phyloP scores from a whole-genome alignment of 148 eudicot genomes.

The Limonium bicolor region DNA sequence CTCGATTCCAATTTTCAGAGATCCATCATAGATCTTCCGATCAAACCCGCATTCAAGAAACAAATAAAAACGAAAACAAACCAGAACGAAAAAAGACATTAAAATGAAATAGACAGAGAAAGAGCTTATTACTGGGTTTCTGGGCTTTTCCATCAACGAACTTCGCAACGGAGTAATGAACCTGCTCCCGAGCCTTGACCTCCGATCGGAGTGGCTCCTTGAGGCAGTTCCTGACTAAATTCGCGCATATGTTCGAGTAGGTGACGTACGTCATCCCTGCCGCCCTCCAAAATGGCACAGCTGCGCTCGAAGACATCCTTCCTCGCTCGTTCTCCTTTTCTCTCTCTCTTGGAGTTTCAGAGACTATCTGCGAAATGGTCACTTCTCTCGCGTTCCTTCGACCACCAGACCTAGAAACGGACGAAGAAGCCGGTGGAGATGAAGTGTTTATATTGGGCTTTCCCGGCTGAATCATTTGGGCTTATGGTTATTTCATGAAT shows the following conservation, averaged over 20 bases:
- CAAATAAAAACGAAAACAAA: too few relatives aligned
- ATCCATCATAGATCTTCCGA: too few relatives aligned
- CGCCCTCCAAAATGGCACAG: slow-evolving; percentile 87
- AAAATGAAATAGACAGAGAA: neutral
- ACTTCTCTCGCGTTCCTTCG: too few relatives aligned
- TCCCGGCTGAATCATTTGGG: too few relatives aligned
- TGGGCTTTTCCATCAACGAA: slow-evolving; percentile 63
- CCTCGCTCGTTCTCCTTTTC: slow-evolving; percentile 6
- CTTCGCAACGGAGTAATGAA: slow-evolving; percentile 59
- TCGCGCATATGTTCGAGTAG: slow-evolving; percentile 89
- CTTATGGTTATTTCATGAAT: too few relatives aligned
- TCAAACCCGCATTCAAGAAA: too few relatives aligned
- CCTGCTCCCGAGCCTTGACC: slow-evolving; percentile 57
- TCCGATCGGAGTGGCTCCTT: slow-evolving; percentile 77
- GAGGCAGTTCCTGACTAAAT: slow-evolving; percentile 72
- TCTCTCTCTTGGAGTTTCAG: neutral
- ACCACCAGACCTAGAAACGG: too few relatives aligned
- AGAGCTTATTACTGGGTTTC: slow-evolving; percentile 44
- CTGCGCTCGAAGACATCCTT: slow-evolving; percentile 48
- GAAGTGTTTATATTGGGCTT: too few relatives aligned
- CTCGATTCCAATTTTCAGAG: too few relatives aligned
- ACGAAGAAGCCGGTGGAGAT: too few relatives aligned
- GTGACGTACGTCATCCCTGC: slow-evolving; percentile 96
- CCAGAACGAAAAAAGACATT: neutral
- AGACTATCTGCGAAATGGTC: too few relatives aligned